These are phyloP conservation scores for Teunomyces stri DNA, from an alignment of 805 yeast species.

Conservation along the genomic window DNA sequence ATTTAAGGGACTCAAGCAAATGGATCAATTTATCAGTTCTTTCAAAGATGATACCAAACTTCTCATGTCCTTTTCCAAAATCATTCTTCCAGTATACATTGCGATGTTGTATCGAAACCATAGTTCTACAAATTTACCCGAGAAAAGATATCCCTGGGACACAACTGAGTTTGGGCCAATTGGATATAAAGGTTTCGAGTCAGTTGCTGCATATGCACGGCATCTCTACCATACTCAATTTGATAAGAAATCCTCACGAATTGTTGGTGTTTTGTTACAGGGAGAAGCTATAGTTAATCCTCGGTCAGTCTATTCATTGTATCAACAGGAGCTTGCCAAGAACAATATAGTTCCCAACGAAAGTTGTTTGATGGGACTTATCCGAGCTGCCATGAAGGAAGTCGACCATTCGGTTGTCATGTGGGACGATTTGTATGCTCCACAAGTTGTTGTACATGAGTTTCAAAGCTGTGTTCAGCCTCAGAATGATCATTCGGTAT, in stretches of 20 bases:
- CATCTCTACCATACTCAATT: conserved; percentile 19
- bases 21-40: conserved; percentile 19
- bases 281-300: conserved; percentile 36
- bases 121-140: conserved; percentile 3
- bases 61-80: conserved; percentile 13
- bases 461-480: conserved; percentile 23
- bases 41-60: conserved; percentile 12
- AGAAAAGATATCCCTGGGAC: conserved; percentile 16
- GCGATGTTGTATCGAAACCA: conserved; percentile 19
- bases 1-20: conserved; percentile 19
- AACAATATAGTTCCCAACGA: conserved; percentile 23
- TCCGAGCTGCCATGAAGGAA: conserved; percentile 44
- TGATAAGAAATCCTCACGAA: conserved; percentile 22
- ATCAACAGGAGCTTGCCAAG: conserved; percentile 22
- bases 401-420: conserved; percentile 18
- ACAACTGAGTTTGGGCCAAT: background rate
- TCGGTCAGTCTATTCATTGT: conserved; percentile 24
- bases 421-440: conserved; percentile 55
- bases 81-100: conserved; percentile 30
- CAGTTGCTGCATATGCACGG: conserved; percentile 25
- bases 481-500: conserved; percentile 15
- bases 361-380: conserved; percentile 39
- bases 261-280: conserved; percentile 34
- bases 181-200: conserved; percentile 9
- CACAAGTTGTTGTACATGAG: conserved; percentile 60